A percentile compares a stretch with the other conserved stretches of the same genome.
These are phyloP conservation scores for Agastache rugosa DNA, from an alignment of 257 asterid genomes.

Conservation along the genomic window DNA sequence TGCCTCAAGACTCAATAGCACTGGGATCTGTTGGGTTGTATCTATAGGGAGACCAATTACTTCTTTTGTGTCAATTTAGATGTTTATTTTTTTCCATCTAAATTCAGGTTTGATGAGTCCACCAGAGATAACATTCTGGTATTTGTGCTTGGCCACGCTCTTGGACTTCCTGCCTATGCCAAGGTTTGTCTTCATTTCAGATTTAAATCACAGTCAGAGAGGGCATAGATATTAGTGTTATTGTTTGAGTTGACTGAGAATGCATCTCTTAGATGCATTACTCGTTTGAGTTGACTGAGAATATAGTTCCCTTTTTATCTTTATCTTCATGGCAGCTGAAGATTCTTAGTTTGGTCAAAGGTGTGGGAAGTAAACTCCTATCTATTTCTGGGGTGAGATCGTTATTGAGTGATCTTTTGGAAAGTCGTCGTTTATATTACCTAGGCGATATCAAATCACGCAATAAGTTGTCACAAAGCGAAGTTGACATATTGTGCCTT, in stretches of 20 bases:
- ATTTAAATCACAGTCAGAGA: constrained; percentile 16
- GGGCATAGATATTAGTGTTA: neutral
- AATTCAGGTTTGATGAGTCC: constrained; percentile 69
- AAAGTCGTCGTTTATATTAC: constrained; percentile 53
- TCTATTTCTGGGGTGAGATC: constrained; percentile 55
- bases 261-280: constrained; percentile 3
- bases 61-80: constrained; percentile 1
- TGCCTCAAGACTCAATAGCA: neutral
- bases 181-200: constrained; percentile 60
- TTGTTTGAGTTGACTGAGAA: neutral
- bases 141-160: constrained; percentile 61
- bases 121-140: constrained; percentile 63
- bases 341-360: constrained; percentile 70
- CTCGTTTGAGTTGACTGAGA: constrained; percentile 13
- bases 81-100: constrained; percentile 23
- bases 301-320: constrained; percentile 19
- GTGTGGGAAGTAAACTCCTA: constrained; percentile 64
- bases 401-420: constrained; percentile 64
- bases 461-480: constrained; percentile 59
- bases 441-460: constrained; percentile 41
- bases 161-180: constrained; percentile 65
- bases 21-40: constrained; percentile 8
- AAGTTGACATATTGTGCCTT: constrained; percentile 71
- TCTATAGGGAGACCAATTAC: constrained; percentile 9
- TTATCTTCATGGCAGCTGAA: constrained; percentile 64